Evolutionary conservation across 345 rosid genomes (phyloP).

Genomic region (Eucalyptus microcorys): DNA sequence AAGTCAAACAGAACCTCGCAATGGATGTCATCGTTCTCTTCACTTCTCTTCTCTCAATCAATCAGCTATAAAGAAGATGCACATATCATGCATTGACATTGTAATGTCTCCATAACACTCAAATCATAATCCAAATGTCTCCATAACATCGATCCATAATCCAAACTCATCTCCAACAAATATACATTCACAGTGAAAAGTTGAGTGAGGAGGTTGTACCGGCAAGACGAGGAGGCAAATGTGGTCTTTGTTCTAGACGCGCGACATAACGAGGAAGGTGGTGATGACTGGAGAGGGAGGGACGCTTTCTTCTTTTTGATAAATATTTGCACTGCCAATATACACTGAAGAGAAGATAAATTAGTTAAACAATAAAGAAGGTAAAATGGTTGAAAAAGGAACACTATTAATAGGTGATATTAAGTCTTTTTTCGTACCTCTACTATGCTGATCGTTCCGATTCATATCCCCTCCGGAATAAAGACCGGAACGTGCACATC

Average conservation of each 20-base stretch:
- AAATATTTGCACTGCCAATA: neutral
- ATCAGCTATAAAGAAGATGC: neutral
- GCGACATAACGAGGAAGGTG: neutral
- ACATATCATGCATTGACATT: neutral
- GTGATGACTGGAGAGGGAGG: slow-evolving; percentile 39
- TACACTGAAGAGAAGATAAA: neutral
- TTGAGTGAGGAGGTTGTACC: slow-evolving; percentile 5
- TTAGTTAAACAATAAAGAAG: neutral
- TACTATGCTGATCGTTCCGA: neutral
- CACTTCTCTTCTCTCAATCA: neutral
- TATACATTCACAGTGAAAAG: neutral
- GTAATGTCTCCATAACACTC: neutral
- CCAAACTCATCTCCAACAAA: neutral
- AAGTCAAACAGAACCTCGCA: neutral
- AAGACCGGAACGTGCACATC: neutral
- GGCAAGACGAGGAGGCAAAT: slow-evolving; percentile 13
- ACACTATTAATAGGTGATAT: neutral
- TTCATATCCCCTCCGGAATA: neutral
- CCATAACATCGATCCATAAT: neutral
- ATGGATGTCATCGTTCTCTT: too few relatives aligned
- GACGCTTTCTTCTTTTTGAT: slow-evolving; percentile 5
- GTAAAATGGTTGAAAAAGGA: fast-evolving
- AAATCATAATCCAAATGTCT: neutral
- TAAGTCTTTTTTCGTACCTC: neutral
- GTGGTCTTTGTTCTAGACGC: neutral